Evolutionary conservation across 371 early-diverging fungal genomes (phyloP), one percentile per base, ranked within the genome.

Genomic region (Mucor mucedo): DNA sequence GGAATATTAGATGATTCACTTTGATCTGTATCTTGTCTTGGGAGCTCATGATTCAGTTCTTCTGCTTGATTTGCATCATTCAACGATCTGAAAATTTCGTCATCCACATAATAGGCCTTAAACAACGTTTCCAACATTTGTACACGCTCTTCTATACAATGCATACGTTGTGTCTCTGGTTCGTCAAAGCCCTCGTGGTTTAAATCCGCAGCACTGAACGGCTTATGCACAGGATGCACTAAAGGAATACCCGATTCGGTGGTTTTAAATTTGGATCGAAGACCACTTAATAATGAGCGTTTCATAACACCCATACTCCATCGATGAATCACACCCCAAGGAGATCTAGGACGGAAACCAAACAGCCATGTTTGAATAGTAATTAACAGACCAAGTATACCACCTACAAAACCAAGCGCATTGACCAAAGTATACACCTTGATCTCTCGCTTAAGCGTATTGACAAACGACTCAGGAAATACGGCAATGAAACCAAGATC

Each of bases 271-370:
- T 75, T 78, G 13, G 58, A 52, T 47, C 73, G 75, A 30, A 81
- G 69, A 27, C 82, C 77, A 6, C 66, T 60, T 5, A 78, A 53
- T n/a, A 81, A 53, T 1, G 78, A 78, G 3, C 72, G 75, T 50
- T 73, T 76, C 67, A 74, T 75, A 39, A 73, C 71, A 57, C 82
- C 82, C 16, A 70, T 58, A 38, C 78, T 78, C 82, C 82, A 81
- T 40, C 82, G 64, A 30, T 81, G 82, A 8, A 81, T 74, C n/a
- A 81, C 75, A 44, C 82, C 82, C 82, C 82, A 81, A 11, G 82
- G 82, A 3, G 77, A 77, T 14, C 79, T 66, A 38, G 82, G 82
- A 49, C 82, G 72, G 48, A 66, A 77, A 55, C 82, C 82, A 62
- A 81, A 81, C 13, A 81, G 57, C 82, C 82, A 81, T 13, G 77